Percentiles rank a stretch among this genome's conserved stretches.
Evolutionary conservation across 352 stramenopile genomes (phyloP).

Genomic region (Phytopythium cucurbitacearum): DNA sequence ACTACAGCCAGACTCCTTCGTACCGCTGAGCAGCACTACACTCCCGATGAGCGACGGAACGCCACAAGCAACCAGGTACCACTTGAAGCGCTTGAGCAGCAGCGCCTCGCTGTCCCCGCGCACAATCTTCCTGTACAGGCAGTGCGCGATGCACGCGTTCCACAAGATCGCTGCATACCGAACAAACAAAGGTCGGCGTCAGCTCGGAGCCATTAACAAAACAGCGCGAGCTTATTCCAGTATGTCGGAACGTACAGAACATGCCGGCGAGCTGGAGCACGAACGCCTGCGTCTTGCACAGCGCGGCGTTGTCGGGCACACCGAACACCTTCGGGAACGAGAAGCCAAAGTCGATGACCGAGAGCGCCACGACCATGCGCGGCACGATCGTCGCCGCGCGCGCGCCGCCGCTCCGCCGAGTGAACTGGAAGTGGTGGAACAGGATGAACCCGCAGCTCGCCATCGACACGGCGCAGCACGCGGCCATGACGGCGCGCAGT

Average conservation of each 20-base stretch:
- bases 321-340: slow-evolving; percentile 52
- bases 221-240: not conserved
- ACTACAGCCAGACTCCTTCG: not conserved
- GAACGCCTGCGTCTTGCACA: slow-evolving; percentile 55
- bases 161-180: slow-evolving; percentile 41
- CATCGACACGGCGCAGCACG: slow-evolving; percentile 38
- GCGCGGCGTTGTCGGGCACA: slow-evolving; percentile 12
- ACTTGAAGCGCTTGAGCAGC: slow-evolving; percentile 52
- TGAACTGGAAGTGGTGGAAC: slow-evolving; percentile 34
- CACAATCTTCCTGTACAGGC: slow-evolving; percentile 69
- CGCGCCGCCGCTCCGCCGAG: slow-evolving; percentile 7
- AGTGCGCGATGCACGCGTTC: slow-evolving; percentile 69
- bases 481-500: slow-evolving; percentile 31
- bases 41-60: slow-evolving; percentile 35
- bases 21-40: slow-evolving; percentile 9
- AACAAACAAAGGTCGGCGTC: not conserved
- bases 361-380: slow-evolving; percentile 71
- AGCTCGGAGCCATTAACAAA: not conserved
- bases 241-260: slow-evolving; percentile 31
- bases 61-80: slow-evolving; percentile 50
- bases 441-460: slow-evolving; percentile 42
- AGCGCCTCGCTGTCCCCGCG: slow-evolving; percentile 55
- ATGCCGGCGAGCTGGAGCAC: slow-evolving; percentile 42
- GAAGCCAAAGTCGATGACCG: slow-evolving; percentile 48
- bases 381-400: slow-evolving; percentile 44